Base-by-base conservation (phyloP, 140 eudicot genomes). In the Anethum foeniculum region DNA sequence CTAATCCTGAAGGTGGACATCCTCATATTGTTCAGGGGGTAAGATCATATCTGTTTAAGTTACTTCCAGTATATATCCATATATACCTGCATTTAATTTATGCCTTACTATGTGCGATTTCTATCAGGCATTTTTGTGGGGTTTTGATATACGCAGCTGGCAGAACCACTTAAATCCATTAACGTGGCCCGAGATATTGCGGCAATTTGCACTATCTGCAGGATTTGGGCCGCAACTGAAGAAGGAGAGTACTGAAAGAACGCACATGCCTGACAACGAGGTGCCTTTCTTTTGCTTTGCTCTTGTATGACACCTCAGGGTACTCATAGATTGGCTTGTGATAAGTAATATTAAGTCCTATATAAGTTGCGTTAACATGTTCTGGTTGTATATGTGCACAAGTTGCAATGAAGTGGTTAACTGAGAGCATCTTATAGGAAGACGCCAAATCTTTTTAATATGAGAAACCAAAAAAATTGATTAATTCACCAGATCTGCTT, bases 21-120 rank as follows among this genome's bases (percentile, higher is more conserved):
- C 97, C 97, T 75, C 92, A 86, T 76, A 85, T 95, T 80, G 97
- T 95, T 74, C 93, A 95, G 92, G 99, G 99, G 99, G 99, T 95
- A 89, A 97, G 99, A 93, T 92, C 88, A 89, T 69, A 39, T 19
- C 51, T 81, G 47, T 1, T 76, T 2, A 65, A 64, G 25, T 68
- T 72, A 58, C 74, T 62, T 81, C n/a, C 41, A 23, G 28, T 47
- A 54, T 32, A 44, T 18, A 4, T 75, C 68, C 65, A 43, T 75
- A 39, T 27, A 3, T 32, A 9, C 5, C 10, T 30, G 21, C 48
- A 75, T 27, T 18, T 52, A 21, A 30, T 38, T 13, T 27, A 64
- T 52, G 65, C 48, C 52, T 60, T 5, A 62, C 73, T 78, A 54
- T 46, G 48, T 38, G 80, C 8, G 11, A 32, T 79, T 54, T 54